Conservation (phyloP, 805 yeast genomes). For the Cyberlindnera mrakii region DNA sequence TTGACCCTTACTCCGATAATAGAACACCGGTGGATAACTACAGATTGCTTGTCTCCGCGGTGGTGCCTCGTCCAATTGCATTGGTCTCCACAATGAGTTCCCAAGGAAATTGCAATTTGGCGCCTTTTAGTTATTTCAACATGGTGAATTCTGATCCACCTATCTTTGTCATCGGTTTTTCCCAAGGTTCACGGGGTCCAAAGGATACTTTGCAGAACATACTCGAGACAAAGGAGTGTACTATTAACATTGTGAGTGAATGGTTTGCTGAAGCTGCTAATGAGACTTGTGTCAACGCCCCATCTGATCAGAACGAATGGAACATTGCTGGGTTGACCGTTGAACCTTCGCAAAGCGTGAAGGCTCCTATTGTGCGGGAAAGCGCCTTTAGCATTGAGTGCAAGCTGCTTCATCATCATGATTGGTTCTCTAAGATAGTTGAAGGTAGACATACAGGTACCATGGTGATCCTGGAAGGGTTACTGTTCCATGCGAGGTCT, state of each 20-base stretch:
- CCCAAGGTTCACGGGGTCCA: slow-evolving; percentile 28
- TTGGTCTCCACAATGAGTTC: slow-evolving; percentile 42
- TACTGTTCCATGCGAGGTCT: slow-evolving; percentile 51
- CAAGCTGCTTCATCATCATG: slow-evolving; percentile 38
- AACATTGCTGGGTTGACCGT: slow-evolving; percentile 48
- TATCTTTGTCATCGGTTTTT: slow-evolving; percentile 43
- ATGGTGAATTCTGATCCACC: slow-evolving; percentile 52
- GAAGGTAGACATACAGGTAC: slow-evolving; percentile 31
- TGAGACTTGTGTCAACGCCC: slow-evolving; percentile 39
- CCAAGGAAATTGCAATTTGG: slow-evolving; percentile 41
- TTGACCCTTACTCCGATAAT: slow-evolving; percentile 37
- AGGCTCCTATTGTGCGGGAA: slow-evolving; percentile 54
- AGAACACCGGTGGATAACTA: slow-evolving; percentile 32
- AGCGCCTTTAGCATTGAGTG: slow-evolving; percentile 56
- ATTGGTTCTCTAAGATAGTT: slow-evolving; percentile 35
- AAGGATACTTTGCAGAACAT: slow-evolving; percentile 49
- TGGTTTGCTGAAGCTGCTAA: slow-evolving; percentile 66
- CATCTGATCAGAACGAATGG: slow-evolving; percentile 50
- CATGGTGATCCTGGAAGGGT: slow-evolving; percentile 45
- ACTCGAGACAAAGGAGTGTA: slow-evolving; percentile 45
- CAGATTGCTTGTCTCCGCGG: slow-evolving; percentile 42
- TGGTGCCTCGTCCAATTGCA: slow-evolving; percentile 59
- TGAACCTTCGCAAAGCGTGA: slow-evolving; percentile 36
- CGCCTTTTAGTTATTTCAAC: slow-evolving; percentile 57
- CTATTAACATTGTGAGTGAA: slow-evolving; percentile 53